Evolutionary conservation across 176 grass and related monocot genomes (phyloP), one percentile per base, ranked within the genome.

Genomic region (Themeda triandra): DNA sequence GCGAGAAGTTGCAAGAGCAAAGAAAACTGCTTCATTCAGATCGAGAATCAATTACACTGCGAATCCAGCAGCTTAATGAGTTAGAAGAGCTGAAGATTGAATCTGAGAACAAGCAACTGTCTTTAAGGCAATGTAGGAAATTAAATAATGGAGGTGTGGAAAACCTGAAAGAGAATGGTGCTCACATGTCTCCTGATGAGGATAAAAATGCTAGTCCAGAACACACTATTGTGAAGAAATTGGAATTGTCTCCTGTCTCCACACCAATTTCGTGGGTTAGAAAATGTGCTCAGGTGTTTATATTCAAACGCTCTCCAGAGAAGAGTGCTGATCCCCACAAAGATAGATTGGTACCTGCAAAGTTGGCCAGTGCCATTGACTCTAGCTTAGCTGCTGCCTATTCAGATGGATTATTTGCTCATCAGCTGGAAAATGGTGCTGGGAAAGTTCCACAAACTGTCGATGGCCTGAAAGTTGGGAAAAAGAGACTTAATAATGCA

Each of bases 1-100:
- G 93, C 17, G 93, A 95, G 84, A 98, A 98, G 84, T 71, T 98
- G 46, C 91, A 96, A 83, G 92, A 96, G 87, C 96, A 98, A 88
- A 98, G 96, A 75, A 87, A 89, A 51, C 84, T 95, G 6, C 63
- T 98, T 45, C 96, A 88, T 91, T 68, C 80, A 74, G 96, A 98
- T 23, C 85, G 93, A 75, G 88, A 89, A 87, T 87, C 87, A 71
- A 98, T 98, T 86, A 90, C 87, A 89, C 45, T 81, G 54, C 72
- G 96, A 86, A 94, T 95, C 29, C 84, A 96, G 46, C 83, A 89
- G 54, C 93, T 98, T 80, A 90, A 96, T 73, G 81, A 86, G 71
- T 86, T 96, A 42, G 91, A 95, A 89, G 78, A 84, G 35, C 75
- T 86, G 71, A 85, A 95, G 39, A 84, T 84, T 69, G 93, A 95